These are phyloP conservation scores for Colletotrichum sansevieriae DNA, from an alignment of 2,329 filamentous ascomycete genomes.

Conservation along the genomic window DNA sequence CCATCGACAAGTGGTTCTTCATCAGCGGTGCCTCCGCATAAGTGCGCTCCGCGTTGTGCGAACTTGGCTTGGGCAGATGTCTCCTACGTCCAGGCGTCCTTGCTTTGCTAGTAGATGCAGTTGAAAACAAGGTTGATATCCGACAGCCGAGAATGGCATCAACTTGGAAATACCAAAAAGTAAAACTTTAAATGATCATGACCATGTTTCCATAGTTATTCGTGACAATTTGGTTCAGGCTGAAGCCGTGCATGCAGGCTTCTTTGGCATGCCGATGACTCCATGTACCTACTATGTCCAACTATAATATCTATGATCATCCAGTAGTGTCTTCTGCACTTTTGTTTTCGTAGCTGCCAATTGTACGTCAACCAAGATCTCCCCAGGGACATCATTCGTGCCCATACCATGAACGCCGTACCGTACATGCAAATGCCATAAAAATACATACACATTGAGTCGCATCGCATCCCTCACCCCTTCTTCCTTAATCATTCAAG, in stretches of 20 bases:
- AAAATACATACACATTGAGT: conserved; percentile 34
- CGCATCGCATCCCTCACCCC: not conserved
- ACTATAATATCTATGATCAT: not conserved
- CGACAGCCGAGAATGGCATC: conserved; percentile 8
- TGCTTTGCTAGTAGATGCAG: conserved; percentile 24
- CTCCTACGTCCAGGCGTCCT: not conserved
- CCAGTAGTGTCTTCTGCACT: not conserved
- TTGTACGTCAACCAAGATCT: conserved; percentile 27
- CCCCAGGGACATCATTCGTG: conserved; percentile 28
- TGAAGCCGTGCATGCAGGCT: not conserved
- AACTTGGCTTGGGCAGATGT: conserved; percentile 10
- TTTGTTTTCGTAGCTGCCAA: conserved; percentile 15
- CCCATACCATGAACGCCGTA: conserved; percentile 37
- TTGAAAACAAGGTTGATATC: conserved; percentile 13
- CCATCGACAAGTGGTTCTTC: conserved; percentile 99
- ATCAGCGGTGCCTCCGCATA: conserved; percentile 95
- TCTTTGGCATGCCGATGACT: conserved; percentile 4
- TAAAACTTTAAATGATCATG: not conserved
- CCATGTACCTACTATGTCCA: not conserved
- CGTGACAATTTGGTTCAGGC: not conserved
- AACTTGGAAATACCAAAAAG: conserved; percentile 37
- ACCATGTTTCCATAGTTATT: too few species aligned
- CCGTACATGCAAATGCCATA: conserved; percentile 35
- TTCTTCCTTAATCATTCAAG: conserved; percentile 62
- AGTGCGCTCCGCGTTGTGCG: conserved; percentile 43